A percentile compares a stretch with the other conserved stretches of the same genome.
phyloP scores from a whole-genome alignment of 2,329 filamentous ascomycete genomes.

The Claviceps sp. region DNA sequence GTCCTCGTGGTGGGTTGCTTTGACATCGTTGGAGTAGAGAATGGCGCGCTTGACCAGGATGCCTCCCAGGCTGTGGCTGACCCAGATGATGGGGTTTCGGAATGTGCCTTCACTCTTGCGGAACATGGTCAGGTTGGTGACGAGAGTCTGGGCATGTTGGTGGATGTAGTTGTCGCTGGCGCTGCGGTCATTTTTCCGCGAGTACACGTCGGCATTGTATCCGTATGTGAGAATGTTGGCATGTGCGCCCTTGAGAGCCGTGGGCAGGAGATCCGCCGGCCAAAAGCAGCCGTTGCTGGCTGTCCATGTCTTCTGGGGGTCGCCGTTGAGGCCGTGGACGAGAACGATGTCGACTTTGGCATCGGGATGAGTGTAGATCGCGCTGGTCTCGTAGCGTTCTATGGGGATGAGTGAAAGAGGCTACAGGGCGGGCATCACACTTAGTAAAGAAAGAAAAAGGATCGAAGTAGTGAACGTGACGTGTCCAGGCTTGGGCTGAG shows the following conservation, averaged over 20 bases:
- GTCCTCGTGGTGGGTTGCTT: constrained; percentile 45
- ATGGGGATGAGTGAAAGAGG: constrained; percentile 5
- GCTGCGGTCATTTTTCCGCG: constrained; percentile 32
- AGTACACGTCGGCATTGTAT: constrained; percentile 56
- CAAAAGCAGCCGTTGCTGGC: constrained; percentile 48
- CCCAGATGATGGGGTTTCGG: constrained; percentile 59
- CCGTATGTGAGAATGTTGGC: constrained; percentile 60
- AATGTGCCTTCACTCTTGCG: constrained; percentile 43
- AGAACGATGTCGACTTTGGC: constrained; percentile 53
- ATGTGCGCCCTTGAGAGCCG: constrained; percentile 39
- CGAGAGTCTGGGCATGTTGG: constrained; percentile 57
- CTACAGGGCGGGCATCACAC: not conserved
- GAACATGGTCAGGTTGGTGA: constrained; percentile 48
- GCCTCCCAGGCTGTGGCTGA: constrained; percentile 62
- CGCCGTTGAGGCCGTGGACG: constrained; percentile 57
- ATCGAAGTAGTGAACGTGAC: too few relatives aligned
- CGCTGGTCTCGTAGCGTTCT: constrained; percentile 42
- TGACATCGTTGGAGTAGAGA: constrained; percentile 51
- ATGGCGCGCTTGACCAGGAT: constrained; percentile 59
- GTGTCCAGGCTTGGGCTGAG: not conserved
- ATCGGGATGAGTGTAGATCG: constrained; percentile 44
- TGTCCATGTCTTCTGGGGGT: constrained; percentile 51
- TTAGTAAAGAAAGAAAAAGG: constrained; percentile 1
- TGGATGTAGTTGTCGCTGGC: constrained; percentile 55
- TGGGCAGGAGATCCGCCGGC: constrained; percentile 54